Evolutionary conservation across 441 rosid species (phyloP).

Genomic region (Pelargonium cotyledonis): DNA sequence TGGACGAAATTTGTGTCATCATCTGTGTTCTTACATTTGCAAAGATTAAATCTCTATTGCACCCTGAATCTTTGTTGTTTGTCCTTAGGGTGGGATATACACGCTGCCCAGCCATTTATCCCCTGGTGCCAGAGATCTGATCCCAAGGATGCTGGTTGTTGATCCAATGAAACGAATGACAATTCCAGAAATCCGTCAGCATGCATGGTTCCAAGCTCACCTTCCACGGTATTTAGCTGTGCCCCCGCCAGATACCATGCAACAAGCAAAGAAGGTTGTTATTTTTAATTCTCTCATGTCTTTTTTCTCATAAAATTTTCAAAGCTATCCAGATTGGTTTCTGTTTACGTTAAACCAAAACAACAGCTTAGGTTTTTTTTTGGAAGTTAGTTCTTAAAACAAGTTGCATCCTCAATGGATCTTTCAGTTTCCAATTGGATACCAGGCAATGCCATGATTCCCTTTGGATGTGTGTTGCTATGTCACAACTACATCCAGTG

Average conservation of each 20-base stretch:
- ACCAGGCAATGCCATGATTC: no score
- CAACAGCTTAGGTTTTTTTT: neutral
- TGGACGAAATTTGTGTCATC: neutral
- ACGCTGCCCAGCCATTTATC: conserved; percentile 97
- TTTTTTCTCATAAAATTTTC: neutral
- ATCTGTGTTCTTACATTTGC: conserved; percentile 3
- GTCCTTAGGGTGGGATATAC: conserved; percentile 75
- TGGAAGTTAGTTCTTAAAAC: no score
- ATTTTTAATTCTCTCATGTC: neutral
- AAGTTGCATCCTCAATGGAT: no score
- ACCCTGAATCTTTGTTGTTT: conserved; percentile 12
- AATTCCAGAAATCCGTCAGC: conserved; percentile 92
- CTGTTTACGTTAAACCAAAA: no score
- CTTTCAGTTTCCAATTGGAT: no score
- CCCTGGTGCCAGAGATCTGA: conserved; percentile 81
- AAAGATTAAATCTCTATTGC: neutral
- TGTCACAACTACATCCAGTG: no score
- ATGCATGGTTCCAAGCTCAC: conserved; percentile 86
- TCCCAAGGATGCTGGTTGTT: conserved; percentile 93
- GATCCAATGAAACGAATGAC: conserved; percentile 90
- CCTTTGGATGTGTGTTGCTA: no score
- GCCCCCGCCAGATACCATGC: conserved; percentile 89
- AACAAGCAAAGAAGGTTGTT: conserved; percentile 89
- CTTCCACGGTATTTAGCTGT: conserved; percentile 96
- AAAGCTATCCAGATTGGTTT: neutral